Evolutionary conservation across 768 basidiomycete species (phyloP).

Genomic region (Pulveroboletus sp.): DNA sequence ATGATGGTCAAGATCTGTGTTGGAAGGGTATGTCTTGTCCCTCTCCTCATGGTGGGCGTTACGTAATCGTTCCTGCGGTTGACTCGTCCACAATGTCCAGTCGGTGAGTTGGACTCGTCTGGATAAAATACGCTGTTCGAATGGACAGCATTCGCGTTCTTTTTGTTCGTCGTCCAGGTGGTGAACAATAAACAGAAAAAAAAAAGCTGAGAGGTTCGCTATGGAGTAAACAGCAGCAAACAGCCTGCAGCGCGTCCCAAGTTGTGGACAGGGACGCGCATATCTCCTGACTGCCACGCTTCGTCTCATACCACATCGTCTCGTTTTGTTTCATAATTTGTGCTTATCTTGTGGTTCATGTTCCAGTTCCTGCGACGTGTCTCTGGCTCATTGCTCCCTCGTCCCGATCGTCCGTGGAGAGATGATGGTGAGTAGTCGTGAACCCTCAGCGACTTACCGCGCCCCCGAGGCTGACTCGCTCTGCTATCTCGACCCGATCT

Average conservation of each 20-base stretch:
- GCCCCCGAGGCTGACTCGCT: conserved; percentile 9
- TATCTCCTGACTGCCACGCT: conserved; percentile 6
- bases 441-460: conserved; percentile 5
- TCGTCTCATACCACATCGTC: neutral
- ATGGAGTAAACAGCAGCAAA: conserved; percentile 26
- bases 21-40: neutral
- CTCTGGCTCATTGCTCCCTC: conserved; percentile 62
- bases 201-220: neutral
- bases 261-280: neutral
- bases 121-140: neutral
- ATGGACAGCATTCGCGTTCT: neutral
- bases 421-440: conserved; percentile 57
- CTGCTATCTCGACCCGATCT: conserved; percentile 6
- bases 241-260: conserved; percentile 1
- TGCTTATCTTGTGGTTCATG: conserved; percentile 31
- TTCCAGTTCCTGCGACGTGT: conserved; percentile 69
- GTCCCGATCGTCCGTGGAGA: conserved; percentile 71
- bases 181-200: neutral
- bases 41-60: neutral
- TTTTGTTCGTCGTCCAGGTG: neutral
- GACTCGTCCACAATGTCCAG: no score
- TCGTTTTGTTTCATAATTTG: neutral
- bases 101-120: neutral
- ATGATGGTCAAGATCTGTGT: conserved; percentile 34
- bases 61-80: conserved; percentile 10